Evolutionary conservation across 208 protist genomes (phyloP).

Genomic region (Wallacemonas sp.): DNA sequence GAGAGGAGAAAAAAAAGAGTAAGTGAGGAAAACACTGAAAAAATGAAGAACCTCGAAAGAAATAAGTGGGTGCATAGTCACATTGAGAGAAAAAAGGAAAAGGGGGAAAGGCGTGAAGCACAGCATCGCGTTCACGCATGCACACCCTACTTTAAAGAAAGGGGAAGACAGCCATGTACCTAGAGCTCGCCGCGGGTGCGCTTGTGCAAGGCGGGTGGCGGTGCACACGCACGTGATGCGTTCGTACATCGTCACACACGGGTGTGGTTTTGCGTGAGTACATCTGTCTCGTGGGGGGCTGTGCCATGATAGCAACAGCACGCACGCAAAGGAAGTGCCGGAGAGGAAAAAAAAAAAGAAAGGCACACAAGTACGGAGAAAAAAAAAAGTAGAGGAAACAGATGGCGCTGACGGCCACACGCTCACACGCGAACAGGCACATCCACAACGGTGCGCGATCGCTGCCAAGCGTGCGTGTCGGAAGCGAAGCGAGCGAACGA

Average conservation of each 20-base stretch:
- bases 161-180: too few species aligned
- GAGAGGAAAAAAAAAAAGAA: slow-evolving; percentile 19
- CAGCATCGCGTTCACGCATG: too few species aligned
- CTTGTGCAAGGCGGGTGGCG: too few species aligned
- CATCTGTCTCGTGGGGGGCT: too few species aligned
- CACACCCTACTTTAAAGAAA: too few species aligned
- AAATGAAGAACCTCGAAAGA: not conserved
- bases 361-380: not conserved
- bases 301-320: too few species aligned
- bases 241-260: too few species aligned
- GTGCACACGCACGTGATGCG: too few species aligned
- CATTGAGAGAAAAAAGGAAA: not conserved
- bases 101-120: not conserved
- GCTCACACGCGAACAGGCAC: slow-evolving; percentile 3
- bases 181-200: too few species aligned
- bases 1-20: not conserved
- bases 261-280: too few species aligned
- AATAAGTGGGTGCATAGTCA: not conserved
- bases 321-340: not conserved
- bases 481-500: slow-evolving; percentile 12
- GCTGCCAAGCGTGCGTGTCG: not conserved
- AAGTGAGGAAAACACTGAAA: not conserved
- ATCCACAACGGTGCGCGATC: slow-evolving; percentile 1
- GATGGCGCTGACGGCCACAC: not conserved
- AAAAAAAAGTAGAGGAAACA: slow-evolving; percentile 9